Percentiles rank a stretch among this genome's conserved stretches.
phyloP scores from a whole-genome alignment of 1,284 basidiomycete species.

The Sanghuangporus baumii region DNA sequence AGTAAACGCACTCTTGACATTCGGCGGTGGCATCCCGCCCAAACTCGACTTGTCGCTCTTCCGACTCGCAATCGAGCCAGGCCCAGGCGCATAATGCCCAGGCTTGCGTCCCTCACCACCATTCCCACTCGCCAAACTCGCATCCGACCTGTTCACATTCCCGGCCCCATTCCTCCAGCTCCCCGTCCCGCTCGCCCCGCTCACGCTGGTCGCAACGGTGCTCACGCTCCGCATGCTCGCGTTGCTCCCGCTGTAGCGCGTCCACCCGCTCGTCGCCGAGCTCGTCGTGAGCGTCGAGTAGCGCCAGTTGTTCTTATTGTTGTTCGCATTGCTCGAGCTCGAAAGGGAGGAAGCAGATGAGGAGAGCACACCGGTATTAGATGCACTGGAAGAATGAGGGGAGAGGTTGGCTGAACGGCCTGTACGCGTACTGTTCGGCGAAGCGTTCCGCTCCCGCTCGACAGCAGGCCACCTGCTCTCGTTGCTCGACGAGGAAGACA shows the following conservation, averaged over 20 bases:
- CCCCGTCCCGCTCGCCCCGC: constrained; percentile 32
- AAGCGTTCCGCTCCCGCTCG: constrained; percentile 38
- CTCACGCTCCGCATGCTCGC: constrained; percentile 65
- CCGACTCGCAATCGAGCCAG: constrained; percentile 24
- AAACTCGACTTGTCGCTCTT: constrained; percentile 27
- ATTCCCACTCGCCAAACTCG: constrained; percentile 17
- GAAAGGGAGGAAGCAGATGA: constrained; percentile 39
- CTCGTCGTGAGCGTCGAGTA: constrained; percentile 63
- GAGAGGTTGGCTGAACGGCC: background rate
- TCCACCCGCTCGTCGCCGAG: constrained; percentile 65
- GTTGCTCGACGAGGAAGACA: constrained; percentile 13
- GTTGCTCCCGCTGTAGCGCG: constrained; percentile 60
- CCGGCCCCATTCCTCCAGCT: constrained; percentile 46
- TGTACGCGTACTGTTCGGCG: constrained; percentile 49
- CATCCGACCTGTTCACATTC: constrained; percentile 23
- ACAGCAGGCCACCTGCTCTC: background rate
- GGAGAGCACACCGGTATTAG: too few relatives aligned
- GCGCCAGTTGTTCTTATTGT: constrained; percentile 47
- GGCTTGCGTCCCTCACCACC: background rate
- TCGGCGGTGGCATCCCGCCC: constrained; percentile 41
- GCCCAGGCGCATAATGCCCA: background rate
- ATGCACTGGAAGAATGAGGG: too few relatives aligned
- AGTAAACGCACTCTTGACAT: constrained; percentile 67
- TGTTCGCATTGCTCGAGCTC: constrained; percentile 54
- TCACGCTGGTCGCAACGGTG: constrained; percentile 72